Evolutionary conservation across 352 stramenopile genomes (phyloP).

Genomic region (Phytophthora meadii): DNA sequence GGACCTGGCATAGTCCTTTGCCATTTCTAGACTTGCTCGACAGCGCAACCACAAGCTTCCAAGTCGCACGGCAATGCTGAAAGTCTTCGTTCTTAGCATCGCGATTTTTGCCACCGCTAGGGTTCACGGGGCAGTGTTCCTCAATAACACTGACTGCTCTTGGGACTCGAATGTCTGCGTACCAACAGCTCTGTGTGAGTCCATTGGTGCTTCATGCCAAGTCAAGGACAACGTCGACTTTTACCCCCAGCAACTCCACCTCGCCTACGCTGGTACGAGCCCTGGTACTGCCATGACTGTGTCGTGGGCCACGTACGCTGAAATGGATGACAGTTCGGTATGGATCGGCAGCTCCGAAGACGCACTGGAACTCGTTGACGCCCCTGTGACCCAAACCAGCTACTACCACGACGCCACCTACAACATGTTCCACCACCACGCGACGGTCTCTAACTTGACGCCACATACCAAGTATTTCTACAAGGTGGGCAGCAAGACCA

Average conservation of each 20-base stretch:
- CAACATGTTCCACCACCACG: slow-evolving; percentile 55
- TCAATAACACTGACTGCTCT: slow-evolving; percentile 20
- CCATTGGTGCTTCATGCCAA: slow-evolving; percentile 10
- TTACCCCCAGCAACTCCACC: slow-evolving; percentile 53
- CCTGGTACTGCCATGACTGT: slow-evolving; percentile 54
- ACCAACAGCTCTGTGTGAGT: slow-evolving; percentile 11
- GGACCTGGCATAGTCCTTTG: background rate
- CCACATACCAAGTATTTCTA: slow-evolving; percentile 34
- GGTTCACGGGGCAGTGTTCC: background rate
- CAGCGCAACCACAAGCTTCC: background rate
- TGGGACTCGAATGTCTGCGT: slow-evolving; percentile 7
- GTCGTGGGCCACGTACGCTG: slow-evolving; percentile 54
- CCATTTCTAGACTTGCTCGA: background rate
- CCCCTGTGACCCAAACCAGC: slow-evolving; percentile 23
- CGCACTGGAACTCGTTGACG: slow-evolving; percentile 16
- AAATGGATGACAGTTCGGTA: slow-evolving; percentile 39
- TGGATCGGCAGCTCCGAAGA: slow-evolving; percentile 45
- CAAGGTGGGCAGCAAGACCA: slow-evolving; percentile 23
- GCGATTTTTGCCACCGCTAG: background rate
- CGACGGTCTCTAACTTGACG: slow-evolving; percentile 25
- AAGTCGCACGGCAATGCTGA: slow-evolving; percentile 10
- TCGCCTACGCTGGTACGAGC: slow-evolving; percentile 46
- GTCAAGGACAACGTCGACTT: slow-evolving; percentile 26
- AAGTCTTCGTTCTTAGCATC: slow-evolving; percentile 1
- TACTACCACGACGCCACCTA: slow-evolving; percentile 63